Evolutionary conservation across 1,284 basidiomycete species (phyloP).

Genomic region (Malassezia caprae): DNA sequence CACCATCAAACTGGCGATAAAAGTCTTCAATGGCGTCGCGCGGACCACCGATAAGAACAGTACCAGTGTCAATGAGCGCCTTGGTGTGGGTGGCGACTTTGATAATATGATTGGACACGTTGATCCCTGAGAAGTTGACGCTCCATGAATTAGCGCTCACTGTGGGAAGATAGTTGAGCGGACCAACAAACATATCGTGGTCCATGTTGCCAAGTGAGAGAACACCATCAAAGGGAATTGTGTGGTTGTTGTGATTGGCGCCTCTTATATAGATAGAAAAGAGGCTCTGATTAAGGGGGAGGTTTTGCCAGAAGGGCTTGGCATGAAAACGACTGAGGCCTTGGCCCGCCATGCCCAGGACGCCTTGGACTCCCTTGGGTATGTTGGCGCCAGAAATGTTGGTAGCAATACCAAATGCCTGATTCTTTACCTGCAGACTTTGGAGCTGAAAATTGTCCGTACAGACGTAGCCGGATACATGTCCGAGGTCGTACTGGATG

Average conservation of each 20-base stretch:
- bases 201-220: conserved; percentile 38
- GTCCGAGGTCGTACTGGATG: conserved; percentile 72
- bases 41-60: conserved; percentile 40
- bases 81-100: conserved; percentile 17
- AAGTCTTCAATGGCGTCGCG: conserved; percentile 22
- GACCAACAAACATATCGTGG: conserved; percentile 24
- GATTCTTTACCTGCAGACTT: conserved; percentile 43
- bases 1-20: conserved; percentile 30
- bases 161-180: conserved; percentile 25
- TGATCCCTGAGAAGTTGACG: conserved; percentile 25
- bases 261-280: not conserved
- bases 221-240: conserved; percentile 19
- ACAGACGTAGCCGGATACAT: conserved; percentile 61
- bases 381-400: conserved; percentile 41
- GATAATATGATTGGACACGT: conserved; percentile 13
- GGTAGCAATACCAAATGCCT: conserved; percentile 45
- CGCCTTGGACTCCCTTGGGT: conserved; percentile 46
- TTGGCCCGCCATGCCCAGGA: conserved; percentile 49
- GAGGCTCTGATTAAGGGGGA: not conserved
- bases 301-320: conserved; percentile 60
- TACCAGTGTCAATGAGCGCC: conserved; percentile 43
- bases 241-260: not conserved
- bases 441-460: conserved; percentile 53
- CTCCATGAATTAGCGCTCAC: conserved; percentile 30
- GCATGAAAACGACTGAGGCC: conserved; percentile 48